Evolutionary conservation across 2,329 filamentous ascomycete species (phyloP).

Genomic region (Aureobasidium subglaciale): DNA sequence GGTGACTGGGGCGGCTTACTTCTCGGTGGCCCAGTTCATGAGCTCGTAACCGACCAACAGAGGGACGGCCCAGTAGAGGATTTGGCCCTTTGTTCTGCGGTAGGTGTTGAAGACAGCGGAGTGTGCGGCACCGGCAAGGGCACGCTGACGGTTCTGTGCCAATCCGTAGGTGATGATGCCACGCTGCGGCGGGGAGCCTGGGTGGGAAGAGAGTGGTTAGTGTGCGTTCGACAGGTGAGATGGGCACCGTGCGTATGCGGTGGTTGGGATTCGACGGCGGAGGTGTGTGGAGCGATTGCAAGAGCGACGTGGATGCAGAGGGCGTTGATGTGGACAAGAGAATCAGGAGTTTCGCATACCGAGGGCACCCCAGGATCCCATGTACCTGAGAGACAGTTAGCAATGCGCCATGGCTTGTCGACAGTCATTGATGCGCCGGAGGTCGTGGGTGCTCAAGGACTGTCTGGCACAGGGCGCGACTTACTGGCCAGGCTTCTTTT

Average conservation of each 20-base stretch:
- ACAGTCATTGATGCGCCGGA: neutral
- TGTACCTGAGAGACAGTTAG: constrained; percentile 49
- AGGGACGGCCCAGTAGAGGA: constrained; percentile 81
- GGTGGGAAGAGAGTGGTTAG: constrained; percentile 15
- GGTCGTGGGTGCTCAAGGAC: neutral
- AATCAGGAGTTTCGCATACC: constrained; percentile 49
- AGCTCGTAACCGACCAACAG: constrained; percentile 70
- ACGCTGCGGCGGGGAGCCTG: constrained; percentile 49
- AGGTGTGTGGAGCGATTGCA: neutral
- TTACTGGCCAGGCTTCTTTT: constrained; percentile 36
- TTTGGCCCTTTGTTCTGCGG: constrained; percentile 76
- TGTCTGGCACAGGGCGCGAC: constrained; percentile 18
- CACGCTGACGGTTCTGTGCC: constrained; percentile 81
- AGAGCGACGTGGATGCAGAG: neutral
- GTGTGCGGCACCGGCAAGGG: constrained; percentile 68
- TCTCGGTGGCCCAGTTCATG: constrained; percentile 86
- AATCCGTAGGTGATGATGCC: constrained; percentile 65
- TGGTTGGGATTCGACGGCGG: neutral
- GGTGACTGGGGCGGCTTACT: constrained; percentile 48
- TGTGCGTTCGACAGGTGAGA: constrained; percentile 14
- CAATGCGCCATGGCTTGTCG: constrained; percentile 1
- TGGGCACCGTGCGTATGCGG: neutral
- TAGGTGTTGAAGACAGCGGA: constrained; percentile 93
- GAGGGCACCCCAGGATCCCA: constrained; percentile 67
- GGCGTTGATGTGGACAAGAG: neutral